phyloP scores from a whole-genome alignment of 176 grass and related monocot species.

The Ananas comosus region DNA sequence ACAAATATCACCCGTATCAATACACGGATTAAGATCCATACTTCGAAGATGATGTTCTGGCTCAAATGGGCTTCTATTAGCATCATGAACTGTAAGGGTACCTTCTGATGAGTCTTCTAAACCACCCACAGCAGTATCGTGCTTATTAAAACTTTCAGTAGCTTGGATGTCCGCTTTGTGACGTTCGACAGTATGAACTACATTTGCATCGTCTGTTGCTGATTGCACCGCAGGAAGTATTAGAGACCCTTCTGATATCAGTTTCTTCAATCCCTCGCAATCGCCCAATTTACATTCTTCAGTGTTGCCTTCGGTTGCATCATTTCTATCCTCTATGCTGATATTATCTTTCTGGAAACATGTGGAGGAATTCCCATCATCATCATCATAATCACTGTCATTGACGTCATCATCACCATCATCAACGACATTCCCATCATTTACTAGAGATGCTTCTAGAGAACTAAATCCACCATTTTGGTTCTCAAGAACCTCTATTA shows the following conservation, averaged over 20 bases:
- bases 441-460: background rate
- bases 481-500: background rate
- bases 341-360: constrained; percentile 21
- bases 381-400: background rate
- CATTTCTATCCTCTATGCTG: constrained; percentile 20
- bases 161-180: background rate
- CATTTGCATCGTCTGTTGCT: background rate
- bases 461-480: background rate
- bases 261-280: background rate
- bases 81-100: background rate
- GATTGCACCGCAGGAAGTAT: constrained; percentile 7
- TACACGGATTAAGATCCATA: background rate
- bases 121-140: background rate
- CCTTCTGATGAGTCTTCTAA: constrained; percentile 3
- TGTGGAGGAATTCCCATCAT: constrained; percentile 7
- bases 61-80: background rate
- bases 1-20: background rate
- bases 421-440: background rate
- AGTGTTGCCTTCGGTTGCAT: background rate
- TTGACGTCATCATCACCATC: background rate
- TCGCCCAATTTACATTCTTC: background rate
- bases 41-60: background rate
- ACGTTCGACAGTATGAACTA: background rate
- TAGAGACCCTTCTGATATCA: background rate
- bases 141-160: constrained; percentile 3